Conservation (phyloP, 2,329 filamentous ascomycete species). For the Aspergillus bombycis region DNA sequence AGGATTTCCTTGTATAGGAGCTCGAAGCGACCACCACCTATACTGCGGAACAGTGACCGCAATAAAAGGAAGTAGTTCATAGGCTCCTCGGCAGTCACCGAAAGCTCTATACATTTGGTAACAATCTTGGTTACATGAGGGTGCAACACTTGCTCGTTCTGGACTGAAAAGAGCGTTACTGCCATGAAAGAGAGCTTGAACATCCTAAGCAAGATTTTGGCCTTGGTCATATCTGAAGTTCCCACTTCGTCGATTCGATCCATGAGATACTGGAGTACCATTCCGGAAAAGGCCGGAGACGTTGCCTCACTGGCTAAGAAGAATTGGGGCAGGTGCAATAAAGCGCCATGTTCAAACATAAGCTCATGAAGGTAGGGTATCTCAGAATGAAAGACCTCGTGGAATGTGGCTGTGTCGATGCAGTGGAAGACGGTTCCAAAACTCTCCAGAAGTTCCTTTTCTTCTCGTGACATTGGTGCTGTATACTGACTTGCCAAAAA, state of each 20-base stretch:
- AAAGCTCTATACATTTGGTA: slow-evolving; percentile 94
- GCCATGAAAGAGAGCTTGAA: slow-evolving; percentile 99
- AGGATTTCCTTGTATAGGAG: slow-evolving; percentile 98
- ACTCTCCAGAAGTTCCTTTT: slow-evolving; percentile 94
- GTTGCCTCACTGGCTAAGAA: slow-evolving; percentile 98
- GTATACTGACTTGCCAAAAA: slow-evolving; percentile 95
- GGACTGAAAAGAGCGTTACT: slow-evolving; percentile 88
- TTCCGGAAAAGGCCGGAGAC: slow-evolving; percentile 94
- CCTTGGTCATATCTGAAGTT: slow-evolving; percentile 86
- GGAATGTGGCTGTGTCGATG: slow-evolving; percentile 96
- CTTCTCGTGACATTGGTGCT: slow-evolving; percentile 89
- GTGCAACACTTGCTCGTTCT: slow-evolving; percentile 93
- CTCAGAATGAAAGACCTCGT: slow-evolving; percentile 97
- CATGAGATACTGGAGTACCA: slow-evolving; percentile 98
- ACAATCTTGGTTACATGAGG: slow-evolving; percentile 98
- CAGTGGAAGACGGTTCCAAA: slow-evolving; percentile 99
- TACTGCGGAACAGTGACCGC: slow-evolving; percentile 90
- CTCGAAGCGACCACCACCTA: slow-evolving; percentile 95
- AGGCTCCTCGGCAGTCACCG: slow-evolving; percentile 91
- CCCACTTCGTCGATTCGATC: slow-evolving; percentile 93
- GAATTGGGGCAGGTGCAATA: slow-evolving; percentile 96
- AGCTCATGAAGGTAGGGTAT: slow-evolving; percentile 96
- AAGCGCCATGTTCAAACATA: slow-evolving; percentile 93
- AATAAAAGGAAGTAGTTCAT: slow-evolving; percentile 98
- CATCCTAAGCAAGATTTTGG: slow-evolving; percentile 86